Evolutionary conservation across 2,329 filamentous ascomycete species (phyloP).

Genomic region (Ceratocystis destructans): DNA sequence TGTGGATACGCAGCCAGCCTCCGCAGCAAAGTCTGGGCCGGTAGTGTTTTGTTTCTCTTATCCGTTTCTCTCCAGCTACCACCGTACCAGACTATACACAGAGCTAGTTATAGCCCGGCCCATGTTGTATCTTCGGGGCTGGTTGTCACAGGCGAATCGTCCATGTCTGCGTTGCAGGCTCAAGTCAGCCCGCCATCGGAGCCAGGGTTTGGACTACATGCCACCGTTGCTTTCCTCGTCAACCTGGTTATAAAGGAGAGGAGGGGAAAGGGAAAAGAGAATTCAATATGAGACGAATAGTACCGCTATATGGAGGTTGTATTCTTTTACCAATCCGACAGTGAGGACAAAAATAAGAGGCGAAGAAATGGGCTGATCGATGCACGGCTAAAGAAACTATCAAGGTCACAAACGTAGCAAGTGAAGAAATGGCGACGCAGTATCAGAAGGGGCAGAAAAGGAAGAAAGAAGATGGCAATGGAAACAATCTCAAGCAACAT

Average conservation of each 20-base stretch:
- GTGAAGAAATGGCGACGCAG: background rate
- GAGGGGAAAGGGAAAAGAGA: background rate
- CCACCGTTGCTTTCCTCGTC: background rate
- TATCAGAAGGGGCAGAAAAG: background rate
- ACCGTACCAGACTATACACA: no score
- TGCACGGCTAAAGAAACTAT: background rate
- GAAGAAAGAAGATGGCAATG: background rate
- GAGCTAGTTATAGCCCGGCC: no score
- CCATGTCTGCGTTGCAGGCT: background rate
- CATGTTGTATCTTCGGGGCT: background rate
- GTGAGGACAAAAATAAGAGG: background rate
- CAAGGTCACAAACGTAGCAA: background rate
- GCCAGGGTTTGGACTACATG: background rate
- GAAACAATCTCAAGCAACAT: constrained; percentile 4
- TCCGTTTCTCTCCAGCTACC: no score
- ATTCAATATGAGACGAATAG: background rate
- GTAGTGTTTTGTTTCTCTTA: no score
- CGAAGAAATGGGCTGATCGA: background rate
- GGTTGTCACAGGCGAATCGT: background rate
- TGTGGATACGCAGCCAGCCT: no score
- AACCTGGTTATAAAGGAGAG: background rate
- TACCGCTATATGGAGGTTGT: background rate
- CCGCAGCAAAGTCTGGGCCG: no score
- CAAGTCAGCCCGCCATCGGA: background rate
- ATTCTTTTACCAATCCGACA: background rate